Evolutionary conservation across 768 basidiomycete genomes (phyloP).

Genomic region (Collybia sordida): DNA sequence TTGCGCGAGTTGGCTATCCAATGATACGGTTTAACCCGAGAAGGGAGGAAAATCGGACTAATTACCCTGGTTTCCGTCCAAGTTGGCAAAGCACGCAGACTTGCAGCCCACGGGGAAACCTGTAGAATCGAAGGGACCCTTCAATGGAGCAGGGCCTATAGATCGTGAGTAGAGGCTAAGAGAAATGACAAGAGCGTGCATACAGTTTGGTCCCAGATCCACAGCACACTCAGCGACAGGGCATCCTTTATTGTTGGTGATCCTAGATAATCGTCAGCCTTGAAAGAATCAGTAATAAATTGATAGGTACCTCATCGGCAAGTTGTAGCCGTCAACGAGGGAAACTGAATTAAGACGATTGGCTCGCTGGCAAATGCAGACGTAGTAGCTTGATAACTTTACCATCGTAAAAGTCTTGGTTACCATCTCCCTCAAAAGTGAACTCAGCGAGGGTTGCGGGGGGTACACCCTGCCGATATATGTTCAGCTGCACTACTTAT

Average conservation of each 20-base stretch:
- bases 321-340: conserved; percentile 65
- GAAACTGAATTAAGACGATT: conserved; percentile 40
- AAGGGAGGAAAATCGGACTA: background rate
- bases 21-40: background rate
- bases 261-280: conserved; percentile 19
- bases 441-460: conserved; percentile 69
- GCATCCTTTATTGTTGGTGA: conserved; percentile 58
- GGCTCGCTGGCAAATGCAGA: background rate
- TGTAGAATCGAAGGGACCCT: conserved; percentile 51
- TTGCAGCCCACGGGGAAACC: conserved; percentile 62
- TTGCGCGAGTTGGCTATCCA: conserved; percentile 53
- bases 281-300: background rate
- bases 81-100: conserved; percentile 50
- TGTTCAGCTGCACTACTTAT: background rate
- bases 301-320: conserved; percentile 41
- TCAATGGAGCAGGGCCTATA: conserved; percentile 48
- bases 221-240: conserved; percentile 56
- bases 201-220: conserved; percentile 61
- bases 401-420: conserved; percentile 62
- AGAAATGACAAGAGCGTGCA: conserved; percentile 14
- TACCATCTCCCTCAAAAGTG: conserved; percentile 45
- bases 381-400: background rate
- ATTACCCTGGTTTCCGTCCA: conserved; percentile 40
- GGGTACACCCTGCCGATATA: conserved; percentile 45
- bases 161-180: background rate